A percentile compares a stretch with the other conserved stretches of the same genome.
Evolutionary conservation across 352 stramenopile species (phyloP).

Genomic region (Pythium insidiosum): DNA sequence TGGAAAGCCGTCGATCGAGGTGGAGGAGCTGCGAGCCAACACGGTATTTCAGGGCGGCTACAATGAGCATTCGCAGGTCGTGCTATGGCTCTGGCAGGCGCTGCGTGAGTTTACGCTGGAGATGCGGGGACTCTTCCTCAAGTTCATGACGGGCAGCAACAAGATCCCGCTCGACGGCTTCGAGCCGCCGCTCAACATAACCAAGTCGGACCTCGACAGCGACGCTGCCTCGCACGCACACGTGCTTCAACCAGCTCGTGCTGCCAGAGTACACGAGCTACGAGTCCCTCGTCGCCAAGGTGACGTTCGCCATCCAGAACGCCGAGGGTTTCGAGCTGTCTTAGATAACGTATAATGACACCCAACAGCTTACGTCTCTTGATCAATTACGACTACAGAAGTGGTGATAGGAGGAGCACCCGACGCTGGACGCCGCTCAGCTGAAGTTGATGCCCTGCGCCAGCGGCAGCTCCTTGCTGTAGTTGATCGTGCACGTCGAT

Average conservation of each 20-base stretch:
- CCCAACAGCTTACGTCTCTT: too few species aligned
- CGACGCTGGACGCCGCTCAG: conserved; percentile 14
- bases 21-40: conserved; percentile 77
- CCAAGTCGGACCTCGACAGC: conserved; percentile 67
- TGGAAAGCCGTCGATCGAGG: conserved; percentile 57
- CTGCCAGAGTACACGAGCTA: conserved; percentile 72
- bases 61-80: conserved; percentile 57
- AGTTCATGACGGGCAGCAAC: conserved; percentile 81
- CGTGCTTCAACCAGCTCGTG: conserved; percentile 82
- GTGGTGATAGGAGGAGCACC: too few species aligned
- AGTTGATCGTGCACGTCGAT: too few species aligned
- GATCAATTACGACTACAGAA: too few species aligned
- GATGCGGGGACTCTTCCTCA: conserved; percentile 57
- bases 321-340: conserved; percentile 77
- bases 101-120: conserved; percentile 58
- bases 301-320: conserved; percentile 75
- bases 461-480: conserved; percentile 88
- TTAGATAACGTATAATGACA: conserved; percentile 14
- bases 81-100: conserved; percentile 83
- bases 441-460: conserved; percentile 91
- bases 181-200: conserved; percentile 81
- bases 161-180: conserved; percentile 82
- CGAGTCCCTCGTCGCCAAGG: conserved; percentile 54
- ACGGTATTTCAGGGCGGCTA: conserved; percentile 82
- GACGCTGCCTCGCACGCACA: conserved; percentile 55